phyloP scores from a whole-genome alignment of 225 moss, liverwort and hornwort genomes.

The Sphagnum tenellum region DNA sequence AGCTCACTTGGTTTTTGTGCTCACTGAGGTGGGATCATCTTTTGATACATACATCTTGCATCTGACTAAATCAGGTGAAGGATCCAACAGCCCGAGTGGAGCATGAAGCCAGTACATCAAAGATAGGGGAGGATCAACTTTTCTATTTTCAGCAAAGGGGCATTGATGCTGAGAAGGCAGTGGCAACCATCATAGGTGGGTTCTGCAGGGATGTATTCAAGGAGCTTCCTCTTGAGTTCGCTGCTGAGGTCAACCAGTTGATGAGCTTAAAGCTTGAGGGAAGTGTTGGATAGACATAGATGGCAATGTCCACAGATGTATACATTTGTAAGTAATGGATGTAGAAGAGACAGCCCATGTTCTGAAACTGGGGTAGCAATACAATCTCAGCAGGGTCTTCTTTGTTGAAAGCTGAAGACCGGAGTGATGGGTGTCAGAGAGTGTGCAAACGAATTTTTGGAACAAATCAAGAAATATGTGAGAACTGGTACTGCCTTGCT shows the following conservation, averaged over 20 bases:
- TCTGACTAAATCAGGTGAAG: constrained; percentile 49
- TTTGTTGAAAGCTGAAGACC: too few species aligned
- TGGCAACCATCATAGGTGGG: constrained; percentile 90
- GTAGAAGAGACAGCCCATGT: background rate
- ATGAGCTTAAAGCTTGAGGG: constrained; percentile 99
- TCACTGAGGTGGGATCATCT: too few species aligned
- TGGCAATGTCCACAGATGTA: too few species aligned
- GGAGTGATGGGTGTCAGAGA: too few species aligned
- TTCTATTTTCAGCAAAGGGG: constrained; percentile 96
- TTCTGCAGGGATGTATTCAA: constrained; percentile 95
- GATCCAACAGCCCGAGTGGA: constrained; percentile 91
- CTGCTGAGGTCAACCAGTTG: constrained; percentile 91
- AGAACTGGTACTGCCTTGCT: too few species aligned
- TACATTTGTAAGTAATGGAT: constrained; percentile 6
- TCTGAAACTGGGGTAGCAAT: too few species aligned
- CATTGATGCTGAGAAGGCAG: constrained; percentile 82
- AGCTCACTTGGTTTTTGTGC: too few species aligned
- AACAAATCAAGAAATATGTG: too few species aligned
- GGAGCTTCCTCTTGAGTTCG: constrained; percentile 89
- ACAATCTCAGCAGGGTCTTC: too few species aligned
- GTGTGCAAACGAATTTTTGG: too few species aligned
- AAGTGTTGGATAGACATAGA: constrained; percentile 48
- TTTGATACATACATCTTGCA: background rate
- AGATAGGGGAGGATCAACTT: constrained; percentile 92
- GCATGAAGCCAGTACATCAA: constrained; percentile 97